Evolutionary conservation across 208 protist species (phyloP), one percentile per base, ranked within the genome.

Genomic region (Crithidia expoeki): DNA sequence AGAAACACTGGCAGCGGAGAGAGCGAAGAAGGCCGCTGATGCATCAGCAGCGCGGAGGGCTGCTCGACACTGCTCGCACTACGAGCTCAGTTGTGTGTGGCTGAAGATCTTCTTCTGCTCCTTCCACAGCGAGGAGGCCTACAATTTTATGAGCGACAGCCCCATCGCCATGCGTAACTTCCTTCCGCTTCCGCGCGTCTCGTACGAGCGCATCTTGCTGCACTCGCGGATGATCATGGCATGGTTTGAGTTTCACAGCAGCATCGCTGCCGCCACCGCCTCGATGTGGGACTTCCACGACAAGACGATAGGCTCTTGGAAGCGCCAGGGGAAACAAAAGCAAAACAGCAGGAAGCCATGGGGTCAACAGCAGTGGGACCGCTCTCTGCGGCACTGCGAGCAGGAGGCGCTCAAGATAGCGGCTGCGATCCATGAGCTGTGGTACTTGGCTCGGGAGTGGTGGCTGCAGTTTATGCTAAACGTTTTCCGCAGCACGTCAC

Each of bases 151-250:
- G 46, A 65, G 40, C 44, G 44, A 65, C 60, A 65, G 60, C 60
- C 46, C 60, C n/a, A 65, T 55, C 28, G 46, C 60, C 30, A 65
- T 65, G 60, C 60, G 60, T 46, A 65, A 55, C 44, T 65, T 55
- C 44, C n/a, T 65, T 4, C 46, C 60, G 42, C 32, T 65, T 23
- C 60, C 60, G 46, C n/a, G 30, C 32, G 60, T 55, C 16, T 65
- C 60, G 44, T 65, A 42, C 23, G 60, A 55, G 46, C 60, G 60
- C 3, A 32, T 65, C 3, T 28, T 65, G 42, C 27, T 65, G 60
- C 60, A 32, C 19, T 52, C 60, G 10, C 17, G 14, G 21, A 42
- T 1, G 30, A 42, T 55, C 46, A 55, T 65, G 19, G 60, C 60
- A 19, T 65, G 60, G 60, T n/a, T 14, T 0, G 46, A 65, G 60